phyloP scores from a whole-genome alignment of 2,329 filamentous ascomycete species.

The Fusarium mangiferae region DNA sequence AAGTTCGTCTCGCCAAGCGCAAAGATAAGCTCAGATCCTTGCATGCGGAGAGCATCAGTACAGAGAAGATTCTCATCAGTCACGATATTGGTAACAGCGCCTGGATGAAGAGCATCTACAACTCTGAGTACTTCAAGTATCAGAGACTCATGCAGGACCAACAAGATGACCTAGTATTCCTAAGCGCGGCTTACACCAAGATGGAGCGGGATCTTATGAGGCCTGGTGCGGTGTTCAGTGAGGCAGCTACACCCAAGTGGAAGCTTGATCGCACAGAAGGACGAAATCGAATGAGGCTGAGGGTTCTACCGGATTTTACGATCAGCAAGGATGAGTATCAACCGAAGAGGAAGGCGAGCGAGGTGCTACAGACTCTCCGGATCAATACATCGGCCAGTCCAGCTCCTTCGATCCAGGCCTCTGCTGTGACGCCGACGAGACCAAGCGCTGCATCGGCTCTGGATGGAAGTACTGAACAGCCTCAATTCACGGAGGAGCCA shows the following conservation, averaged over 20 bases:
- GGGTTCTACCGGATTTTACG: slow-evolving; percentile 82
- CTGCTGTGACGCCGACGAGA: slow-evolving; percentile 29
- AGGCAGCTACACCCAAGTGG: slow-evolving; percentile 76
- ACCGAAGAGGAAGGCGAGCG: slow-evolving; percentile 77
- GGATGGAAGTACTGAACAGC: slow-evolving; percentile 33
- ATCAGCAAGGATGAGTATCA: slow-evolving; percentile 79
- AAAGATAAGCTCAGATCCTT: slow-evolving; percentile 85
- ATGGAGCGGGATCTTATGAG: slow-evolving; percentile 82
- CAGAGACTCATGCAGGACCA: slow-evolving; percentile 91
- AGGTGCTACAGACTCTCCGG: slow-evolving; percentile 52
- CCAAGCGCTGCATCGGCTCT: slow-evolving; percentile 31
- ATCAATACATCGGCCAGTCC: slow-evolving; percentile 45
- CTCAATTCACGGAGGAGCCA: slow-evolving; percentile 39
- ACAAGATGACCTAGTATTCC: slow-evolving; percentile 85
- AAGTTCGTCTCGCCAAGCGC: slow-evolving; percentile 75
- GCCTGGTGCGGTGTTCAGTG: slow-evolving; percentile 83
- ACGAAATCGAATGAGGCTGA: slow-evolving; percentile 91
- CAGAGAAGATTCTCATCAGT: slow-evolving; percentile 78
- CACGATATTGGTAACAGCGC: slow-evolving; percentile 88
- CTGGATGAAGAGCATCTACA: slow-evolving; percentile 96
- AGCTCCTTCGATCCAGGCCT: slow-evolving; percentile 32
- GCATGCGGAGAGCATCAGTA: slow-evolving; percentile 74
- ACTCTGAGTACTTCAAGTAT: slow-evolving; percentile 90
- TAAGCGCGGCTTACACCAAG: slow-evolving; percentile 78
- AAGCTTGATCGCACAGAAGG: slow-evolving; percentile 96